Evolutionary conservation across 2,329 filamentous ascomycete species (phyloP), one percentile per base, ranked within the genome.

Genomic region (Ceratocystis harringtonii): DNA sequence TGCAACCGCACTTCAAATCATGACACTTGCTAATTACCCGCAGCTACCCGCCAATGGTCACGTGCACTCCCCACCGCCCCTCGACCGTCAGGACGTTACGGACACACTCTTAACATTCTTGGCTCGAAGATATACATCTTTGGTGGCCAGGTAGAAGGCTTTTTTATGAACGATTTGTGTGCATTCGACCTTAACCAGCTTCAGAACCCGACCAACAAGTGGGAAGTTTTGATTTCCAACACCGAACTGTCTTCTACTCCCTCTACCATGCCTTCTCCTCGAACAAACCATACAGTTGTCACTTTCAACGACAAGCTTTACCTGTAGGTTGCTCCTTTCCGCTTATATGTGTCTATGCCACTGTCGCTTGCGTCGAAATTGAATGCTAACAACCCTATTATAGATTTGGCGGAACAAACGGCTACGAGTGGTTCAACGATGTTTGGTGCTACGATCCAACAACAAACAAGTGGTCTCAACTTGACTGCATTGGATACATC

Each of bases 61-160:
- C 84, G 92, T 74, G 92, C 94, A 52, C 82, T 96, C 58, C 94
- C 95, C 5, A 87, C 90, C 12, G 92, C 92, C 1, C 84, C 88
- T 45, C 83, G 92, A 67, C 94, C 94, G 1, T 84, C 90, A 5
- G 94, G 94, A 61, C 87, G 94, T 70, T 99, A 99, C 71, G 94
- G 95, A 5, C 94, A 99, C 74, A 95, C 94, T 0, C 76, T 99
- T 68, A 99, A 97, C 73, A 97, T 99, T 50, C 78, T 99, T 1
- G 92, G 92, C 30, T 97, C 94, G 68, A 97, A 95, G 73, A 92
- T 99, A 55, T 99, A 90, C 76, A 89, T 99, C 36, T 99, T 99
- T 73, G 94, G 94, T 73, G 94, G 94, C 62, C 94, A 99, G 72
- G 92, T 97, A 1, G 94, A 99, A 73, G 94, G 92, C 3, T 92